Percentiles rank a stretch among this genome's conserved stretches.
Evolutionary conservation across 2,329 filamentous ascomycete genomes (phyloP).

Genomic region (Hymenoscyphus salicellus): DNA sequence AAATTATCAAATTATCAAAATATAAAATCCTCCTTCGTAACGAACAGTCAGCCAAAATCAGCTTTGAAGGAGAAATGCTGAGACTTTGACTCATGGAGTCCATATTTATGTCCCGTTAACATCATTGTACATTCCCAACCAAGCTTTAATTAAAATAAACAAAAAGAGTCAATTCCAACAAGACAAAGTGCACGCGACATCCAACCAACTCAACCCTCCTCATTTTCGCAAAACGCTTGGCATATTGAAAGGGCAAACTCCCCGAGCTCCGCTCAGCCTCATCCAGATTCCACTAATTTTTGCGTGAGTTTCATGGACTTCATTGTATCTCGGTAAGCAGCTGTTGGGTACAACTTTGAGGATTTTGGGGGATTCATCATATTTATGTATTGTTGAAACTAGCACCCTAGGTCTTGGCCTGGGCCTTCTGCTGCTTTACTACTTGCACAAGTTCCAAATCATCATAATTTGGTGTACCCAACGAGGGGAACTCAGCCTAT

Average conservation of each 20-base stretch:
- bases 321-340: background rate
- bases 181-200: background rate
- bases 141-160: background rate
- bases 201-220: background rate
- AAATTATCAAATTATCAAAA: background rate
- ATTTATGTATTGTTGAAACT: too few relatives aligned
- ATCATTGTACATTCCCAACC: too few relatives aligned
- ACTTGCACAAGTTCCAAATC: too few relatives aligned
- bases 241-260: background rate
- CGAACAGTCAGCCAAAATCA: background rate
- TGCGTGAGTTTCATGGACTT: background rate
- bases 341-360: background rate
- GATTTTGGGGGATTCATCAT: too few relatives aligned
- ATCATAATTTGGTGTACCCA: too few relatives aligned
- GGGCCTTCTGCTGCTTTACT: too few relatives aligned
- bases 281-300: background rate
- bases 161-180: background rate
- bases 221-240: background rate
- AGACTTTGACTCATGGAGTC: too few relatives aligned
- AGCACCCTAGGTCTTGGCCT: too few relatives aligned
- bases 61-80: too few relatives aligned
- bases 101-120: too few relatives aligned
- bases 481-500: too few relatives aligned
- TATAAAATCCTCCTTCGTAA: background rate
- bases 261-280: background rate